Evolutionary conservation across 768 basidiomycete genomes (phyloP), one percentile per base, ranked within the genome.

Genomic region (Lyophyllum atratum): DNA sequence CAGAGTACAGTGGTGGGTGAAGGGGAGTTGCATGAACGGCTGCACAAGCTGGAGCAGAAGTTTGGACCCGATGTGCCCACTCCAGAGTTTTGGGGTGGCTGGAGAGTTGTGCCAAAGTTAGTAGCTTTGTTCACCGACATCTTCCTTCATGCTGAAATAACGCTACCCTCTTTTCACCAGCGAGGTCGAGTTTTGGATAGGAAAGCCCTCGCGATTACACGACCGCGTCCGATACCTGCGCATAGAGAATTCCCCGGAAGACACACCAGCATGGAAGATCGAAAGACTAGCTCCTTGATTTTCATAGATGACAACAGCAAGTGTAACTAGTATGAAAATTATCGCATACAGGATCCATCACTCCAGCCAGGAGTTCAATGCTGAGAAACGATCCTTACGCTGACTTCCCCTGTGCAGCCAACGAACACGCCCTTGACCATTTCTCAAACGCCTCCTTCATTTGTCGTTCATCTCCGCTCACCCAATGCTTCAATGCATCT

Each of bases 141-240:
- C n/a, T 19, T 49, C 31, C 14, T 19, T 31, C 17, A 21, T 25
- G 26, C 44, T 46, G 22, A 46, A 25, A 4, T 46, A 2, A 25
- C 3, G 17, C n/a, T 37, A 4, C 19, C 51, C 59, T 37, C 34
- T 3, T 15, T 9, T 37, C 12, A 49, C 37, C 65, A 97, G 95
- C 58, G 96, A 98, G 74, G 80, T 98, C 49, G 96, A 98, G 68
- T 98, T 98, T 70, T 98, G 96, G 96, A 81, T 84, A n/a, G 96
- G 96, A 28, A 90, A 94, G 65, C 92, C 93, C n/a, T 95, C 93
- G 24, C 83, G 96, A 37, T 76, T 98, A 49, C 95, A 98, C 64
- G 95, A 98, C 70, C 87, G 95, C 43, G 84, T 96, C 58, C 85
- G 84, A 24, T 94, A 93, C 70, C 74, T 83, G 49, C 85, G 84